Evolutionary conservation across 805 yeast species (phyloP).

Genomic region (Barnettozyma pratensis): DNA sequence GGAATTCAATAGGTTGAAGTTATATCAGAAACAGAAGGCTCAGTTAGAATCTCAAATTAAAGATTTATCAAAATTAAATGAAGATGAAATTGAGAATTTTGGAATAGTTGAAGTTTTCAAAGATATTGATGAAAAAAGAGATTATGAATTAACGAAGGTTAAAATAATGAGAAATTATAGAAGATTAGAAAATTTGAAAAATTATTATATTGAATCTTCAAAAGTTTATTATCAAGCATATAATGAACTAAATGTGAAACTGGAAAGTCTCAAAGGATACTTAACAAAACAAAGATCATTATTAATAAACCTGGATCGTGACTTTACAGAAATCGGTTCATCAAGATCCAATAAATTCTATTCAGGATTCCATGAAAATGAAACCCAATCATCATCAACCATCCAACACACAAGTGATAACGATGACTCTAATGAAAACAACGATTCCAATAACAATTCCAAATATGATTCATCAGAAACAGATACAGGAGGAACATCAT

Average conservation of each 20-base stretch:
- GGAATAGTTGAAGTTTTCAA: conserved; percentile 15
- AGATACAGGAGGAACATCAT: conserved; percentile 14
- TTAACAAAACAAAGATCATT: conserved; percentile 26
- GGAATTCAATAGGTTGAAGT: conserved; percentile 10
- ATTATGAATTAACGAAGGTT: conserved; percentile 27
- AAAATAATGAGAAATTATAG: conserved; percentile 23
- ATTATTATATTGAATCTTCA: conserved; percentile 22
- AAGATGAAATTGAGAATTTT: conserved; percentile 2
- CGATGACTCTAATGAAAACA: not conserved
- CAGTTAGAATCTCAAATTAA: conserved; percentile 1
- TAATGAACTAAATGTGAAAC: conserved; percentile 24
- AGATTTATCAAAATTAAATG: conserved; percentile 4
- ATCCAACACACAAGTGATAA: not conserved
- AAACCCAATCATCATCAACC: not conserved
- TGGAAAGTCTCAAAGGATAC: conserved; percentile 29
- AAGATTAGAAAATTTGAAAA: conserved; percentile 21
- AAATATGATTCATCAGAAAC: conserved; percentile 14
- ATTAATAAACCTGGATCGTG: conserved; percentile 23
- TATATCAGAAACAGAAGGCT: conserved; percentile 6
- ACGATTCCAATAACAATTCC: not conserved
- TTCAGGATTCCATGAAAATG: conserved; percentile 18
- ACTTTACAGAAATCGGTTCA: conserved; percentile 26
- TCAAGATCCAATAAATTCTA: conserved; percentile 27
- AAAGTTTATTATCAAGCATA: conserved; percentile 24
- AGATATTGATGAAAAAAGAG: conserved; percentile 31